Percentiles rank a stretch among this genome's conserved stretches.
These are phyloP conservation scores for Trichoderma pleuroti DNA, from an alignment of 2,329 filamentous ascomycete genomes.

Conservation along the genomic window DNA sequence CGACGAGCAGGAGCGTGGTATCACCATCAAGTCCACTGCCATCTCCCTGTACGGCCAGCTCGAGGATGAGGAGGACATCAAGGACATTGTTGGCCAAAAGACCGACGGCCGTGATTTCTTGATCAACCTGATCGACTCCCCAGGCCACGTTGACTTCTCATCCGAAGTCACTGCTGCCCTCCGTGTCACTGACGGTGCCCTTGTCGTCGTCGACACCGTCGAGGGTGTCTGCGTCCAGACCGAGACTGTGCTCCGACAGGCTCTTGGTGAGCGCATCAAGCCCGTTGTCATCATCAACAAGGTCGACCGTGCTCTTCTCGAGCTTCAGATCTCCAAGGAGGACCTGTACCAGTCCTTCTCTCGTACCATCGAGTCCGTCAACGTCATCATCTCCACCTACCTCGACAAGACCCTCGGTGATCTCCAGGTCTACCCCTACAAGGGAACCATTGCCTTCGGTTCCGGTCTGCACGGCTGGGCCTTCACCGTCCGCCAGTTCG, in stretches of 20 bases:
- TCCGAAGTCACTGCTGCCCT: constrained; percentile 99
- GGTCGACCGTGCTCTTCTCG: constrained; percentile 98
- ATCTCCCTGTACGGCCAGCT: constrained; percentile 96
- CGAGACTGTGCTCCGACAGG: constrained; percentile 98
- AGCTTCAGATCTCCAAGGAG: constrained; percentile 98
- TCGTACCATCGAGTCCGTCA: constrained; percentile 98
- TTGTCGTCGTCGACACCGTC: constrained; percentile 99
- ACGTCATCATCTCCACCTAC: constrained; percentile 99
- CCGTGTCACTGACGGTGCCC: constrained; percentile 98
- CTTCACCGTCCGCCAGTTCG: constrained; percentile 98
- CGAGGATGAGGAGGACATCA: constrained; percentile 76
- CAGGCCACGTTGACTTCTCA: constrained; percentile 99
- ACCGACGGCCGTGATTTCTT: constrained; percentile 94
- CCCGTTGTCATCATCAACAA: constrained; percentile 99
- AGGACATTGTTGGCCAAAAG: constrained; percentile 88
- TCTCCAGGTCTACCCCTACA: constrained; percentile 96
- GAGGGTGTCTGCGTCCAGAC: constrained; percentile 99
- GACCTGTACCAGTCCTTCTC: constrained; percentile 99
- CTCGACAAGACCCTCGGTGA: constrained; percentile 95
- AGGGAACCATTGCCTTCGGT: constrained; percentile 97
- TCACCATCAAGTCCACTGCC: constrained; percentile 99
- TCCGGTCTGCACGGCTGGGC: constrained; percentile 99
- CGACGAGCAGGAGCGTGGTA: constrained; percentile 99
- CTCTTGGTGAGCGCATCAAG: constrained; percentile 99
- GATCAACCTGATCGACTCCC: constrained; percentile 99